Base-by-base conservation (phyloP, 306 rosid genomes). In the Benincasa hispida region DNA sequence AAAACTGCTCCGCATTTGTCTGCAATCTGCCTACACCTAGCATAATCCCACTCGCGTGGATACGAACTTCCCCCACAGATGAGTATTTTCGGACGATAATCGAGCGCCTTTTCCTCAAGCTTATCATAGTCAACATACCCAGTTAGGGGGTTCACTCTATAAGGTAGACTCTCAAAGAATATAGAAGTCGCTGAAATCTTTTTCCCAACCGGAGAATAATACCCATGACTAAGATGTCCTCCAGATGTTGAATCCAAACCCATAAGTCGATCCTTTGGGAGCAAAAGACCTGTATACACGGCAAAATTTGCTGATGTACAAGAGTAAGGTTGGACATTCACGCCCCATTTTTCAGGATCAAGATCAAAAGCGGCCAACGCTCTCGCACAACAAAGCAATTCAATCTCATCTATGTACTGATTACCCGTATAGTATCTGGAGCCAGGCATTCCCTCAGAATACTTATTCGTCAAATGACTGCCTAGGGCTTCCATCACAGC, bases 401-500 rank as follows among this genome's bases (percentile, higher is more conserved):
- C 98, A 68, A 91, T 85, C 81, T 91, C 91, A 80, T 91, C 97
- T 45, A 93, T 91, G 41, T 88, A 37, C 79, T 88, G 89, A 76
- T 89, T 91, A 30, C 96, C 96, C 0, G 91, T 83, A 15, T 91
- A 91, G 79, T 88, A 88, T 76, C 92, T 91, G 0, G 90, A 86
- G 10, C 98, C 96, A 0, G 96, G 93, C 87, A 89, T 87, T 51
- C 97, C 98, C 84, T 93, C 97, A 0, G 96, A 91, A 75, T 93
- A 89, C 70, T 89, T 93, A 74, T 93, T 91, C 2, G 97, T 88
- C 83, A 91, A 84, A 82, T 89, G 96, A 76, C 96, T 91, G 3
- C 98, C 96, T 75, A 93, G 63, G 63, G 96, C 97, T 81, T 93
- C 97, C 98, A 88, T 89, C 65, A 93, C 97, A 59, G 98, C 93